These are phyloP conservation scores for Hemileccinum rubropunctum DNA, from an alignment of 768 basidiomycete species.

Conservation along the genomic window DNA sequence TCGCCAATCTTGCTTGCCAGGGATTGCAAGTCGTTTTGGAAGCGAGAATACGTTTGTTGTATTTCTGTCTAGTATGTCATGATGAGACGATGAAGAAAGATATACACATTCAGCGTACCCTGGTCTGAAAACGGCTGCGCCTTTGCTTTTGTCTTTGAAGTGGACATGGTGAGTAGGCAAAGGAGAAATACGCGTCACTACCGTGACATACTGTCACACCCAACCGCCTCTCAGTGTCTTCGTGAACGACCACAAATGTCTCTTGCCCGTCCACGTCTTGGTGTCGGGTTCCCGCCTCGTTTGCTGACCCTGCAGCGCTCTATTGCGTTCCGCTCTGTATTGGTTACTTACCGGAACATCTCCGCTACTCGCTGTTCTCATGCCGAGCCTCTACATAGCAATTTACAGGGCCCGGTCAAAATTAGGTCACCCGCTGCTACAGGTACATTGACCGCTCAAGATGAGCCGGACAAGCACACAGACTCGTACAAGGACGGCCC, in stretches of 20 bases:
- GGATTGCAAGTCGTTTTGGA: constrained; percentile 88
- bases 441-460: constrained; percentile 33
- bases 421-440: constrained; percentile 35
- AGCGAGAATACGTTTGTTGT: constrained; percentile 74
- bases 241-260: constrained; percentile 51
- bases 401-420: constrained; percentile 22
- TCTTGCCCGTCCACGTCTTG: constrained; percentile 49
- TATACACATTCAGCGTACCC: constrained; percentile 45
- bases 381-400: constrained; percentile 19
- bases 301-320: constrained; percentile 29
- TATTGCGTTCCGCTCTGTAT: constrained; percentile 31
- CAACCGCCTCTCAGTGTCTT: constrained; percentile 13
- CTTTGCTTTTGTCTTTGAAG: constrained; percentile 59
- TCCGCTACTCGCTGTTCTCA: constrained; percentile 22
- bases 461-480: constrained; percentile 49
- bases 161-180: constrained; percentile 31
- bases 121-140: constrained; percentile 60
- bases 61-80: constrained; percentile 66
- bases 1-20: constrained; percentile 94
- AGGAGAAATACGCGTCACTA: constrained; percentile 19
- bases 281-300: constrained; percentile 52
- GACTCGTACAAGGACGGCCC: constrained; percentile 78
- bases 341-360: constrained; percentile 45
- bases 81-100: constrained; percentile 29
- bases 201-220: constrained; percentile 29